A percentile compares a stretch with the other conserved stretches of the same genome.
phyloP scores from a whole-genome alignment of 2,329 filamentous ascomycete genomes.

The Fusarium sp. region DNA sequence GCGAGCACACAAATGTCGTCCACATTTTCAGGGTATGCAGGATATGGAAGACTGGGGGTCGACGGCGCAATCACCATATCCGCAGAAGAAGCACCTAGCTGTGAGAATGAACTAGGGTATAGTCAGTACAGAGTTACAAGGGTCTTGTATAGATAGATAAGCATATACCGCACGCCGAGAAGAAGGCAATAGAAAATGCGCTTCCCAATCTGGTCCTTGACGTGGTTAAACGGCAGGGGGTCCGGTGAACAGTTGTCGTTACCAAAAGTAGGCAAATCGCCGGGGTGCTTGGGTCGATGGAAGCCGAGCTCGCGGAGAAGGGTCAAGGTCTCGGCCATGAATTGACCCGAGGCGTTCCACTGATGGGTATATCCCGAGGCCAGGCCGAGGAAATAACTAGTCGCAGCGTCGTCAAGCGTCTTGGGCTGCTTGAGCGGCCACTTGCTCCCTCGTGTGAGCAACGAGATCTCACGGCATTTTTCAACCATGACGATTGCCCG shows the following conservation, averaged over 20 bases:
- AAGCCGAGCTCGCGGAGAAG: constrained; percentile 73
- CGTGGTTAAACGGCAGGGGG: constrained; percentile 66
- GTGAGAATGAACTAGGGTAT: constrained; percentile 71
- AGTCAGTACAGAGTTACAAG: constrained; percentile 16
- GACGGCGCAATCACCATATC: constrained; percentile 79
- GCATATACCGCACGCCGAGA: constrained; percentile 69
- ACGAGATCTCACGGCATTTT: constrained; percentile 72
- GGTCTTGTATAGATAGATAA: neutral
- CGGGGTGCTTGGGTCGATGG: constrained; percentile 61
- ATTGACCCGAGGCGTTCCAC: constrained; percentile 71
- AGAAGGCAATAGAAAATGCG: constrained; percentile 87
- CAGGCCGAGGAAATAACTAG: constrained; percentile 77
- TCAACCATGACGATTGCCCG: constrained; percentile 74
- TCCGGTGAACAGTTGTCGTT: constrained; percentile 51
- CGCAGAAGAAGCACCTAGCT: constrained; percentile 74
- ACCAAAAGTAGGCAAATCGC: constrained; percentile 52
- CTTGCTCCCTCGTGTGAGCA: constrained; percentile 68
- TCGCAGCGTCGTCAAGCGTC: constrained; percentile 66
- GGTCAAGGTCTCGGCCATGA: constrained; percentile 74
- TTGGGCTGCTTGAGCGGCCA: constrained; percentile 58
- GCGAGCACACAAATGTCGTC: constrained; percentile 83
- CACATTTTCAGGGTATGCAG: constrained; percentile 79
- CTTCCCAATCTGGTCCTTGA: constrained; percentile 76
- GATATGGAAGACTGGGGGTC: constrained; percentile 77
- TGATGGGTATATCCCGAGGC: constrained; percentile 72